Percentiles rank a stretch among this genome's conserved stretches.
Evolutionary conservation across 106 monocot species (phyloP).

Genomic region (Narthecium ossifragum): DNA sequence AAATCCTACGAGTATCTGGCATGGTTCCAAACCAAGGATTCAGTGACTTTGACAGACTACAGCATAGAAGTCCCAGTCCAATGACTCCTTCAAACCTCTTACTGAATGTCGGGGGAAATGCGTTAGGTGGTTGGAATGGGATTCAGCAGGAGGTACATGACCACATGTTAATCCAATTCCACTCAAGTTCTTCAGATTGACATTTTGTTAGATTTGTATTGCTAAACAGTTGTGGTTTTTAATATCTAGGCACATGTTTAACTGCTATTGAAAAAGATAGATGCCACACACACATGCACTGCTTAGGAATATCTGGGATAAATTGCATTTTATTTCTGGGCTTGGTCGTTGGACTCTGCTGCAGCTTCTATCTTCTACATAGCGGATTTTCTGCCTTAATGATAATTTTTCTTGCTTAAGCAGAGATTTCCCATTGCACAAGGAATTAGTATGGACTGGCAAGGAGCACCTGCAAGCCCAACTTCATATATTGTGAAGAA

Average conservation of each 20-base stretch:
- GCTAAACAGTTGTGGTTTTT: neutral
- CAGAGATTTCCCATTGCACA: slow-evolving; percentile 66
- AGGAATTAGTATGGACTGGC: slow-evolving; percentile 87
- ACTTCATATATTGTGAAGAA: slow-evolving; percentile 77
- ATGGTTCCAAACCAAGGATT: slow-evolving; percentile 67
- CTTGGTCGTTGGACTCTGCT: too few species aligned
- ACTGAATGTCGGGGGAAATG: slow-evolving; percentile 28
- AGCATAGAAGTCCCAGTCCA: slow-evolving; percentile 79
- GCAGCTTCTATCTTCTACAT: too few species aligned
- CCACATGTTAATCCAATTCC: neutral
- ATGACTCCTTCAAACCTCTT: slow-evolving; percentile 56
- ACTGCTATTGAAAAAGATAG: too few species aligned
- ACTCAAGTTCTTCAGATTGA: neutral
- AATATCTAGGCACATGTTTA: too few species aligned
- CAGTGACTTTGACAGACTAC: slow-evolving; percentile 64
- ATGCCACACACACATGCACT: too few species aligned
- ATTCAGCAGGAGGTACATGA: slow-evolving; percentile 64
- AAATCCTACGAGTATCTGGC: slow-evolving; percentile 76
- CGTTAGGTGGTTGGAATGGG: slow-evolving; percentile 59
- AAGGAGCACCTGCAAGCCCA: slow-evolving; percentile 69
- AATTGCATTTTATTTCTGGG: too few species aligned
- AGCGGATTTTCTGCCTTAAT: too few species aligned
- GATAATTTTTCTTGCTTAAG: slow-evolving; percentile 6
- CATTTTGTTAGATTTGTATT: neutral
- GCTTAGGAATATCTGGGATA: too few species aligned